Percentiles rank a stretch among this genome's conserved stretches.
Evolutionary conservation across 2,329 filamentous ascomycete genomes (phyloP).

Genomic region (Arthrobotrys entomopaga): DNA sequence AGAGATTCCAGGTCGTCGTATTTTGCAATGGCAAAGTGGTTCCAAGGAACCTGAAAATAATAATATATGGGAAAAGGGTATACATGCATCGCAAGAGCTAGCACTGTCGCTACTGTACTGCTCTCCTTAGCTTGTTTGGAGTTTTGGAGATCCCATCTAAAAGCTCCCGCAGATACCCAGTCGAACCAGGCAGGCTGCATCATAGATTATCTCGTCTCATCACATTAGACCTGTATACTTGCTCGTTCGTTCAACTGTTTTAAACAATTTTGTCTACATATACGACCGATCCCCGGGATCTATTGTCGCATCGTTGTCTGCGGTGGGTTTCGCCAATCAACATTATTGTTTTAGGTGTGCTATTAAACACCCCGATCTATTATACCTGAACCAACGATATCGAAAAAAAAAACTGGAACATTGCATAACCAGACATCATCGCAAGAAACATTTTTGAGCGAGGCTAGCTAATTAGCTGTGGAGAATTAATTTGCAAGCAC

Average conservation of each 20-base stretch:
- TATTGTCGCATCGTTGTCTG: background rate
- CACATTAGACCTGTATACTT: slow-evolving; percentile 24
- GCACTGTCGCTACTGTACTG: background rate
- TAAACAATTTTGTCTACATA: background rate
- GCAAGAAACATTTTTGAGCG: slow-evolving; percentile 1
- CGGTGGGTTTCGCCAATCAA: slow-evolving; percentile 20
- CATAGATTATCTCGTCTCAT: slow-evolving; percentile 28
- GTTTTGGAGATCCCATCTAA: slow-evolving; percentile 26
- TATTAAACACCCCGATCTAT: slow-evolving; percentile 30
- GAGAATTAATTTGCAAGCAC: slow-evolving; percentile 28
- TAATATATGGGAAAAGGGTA: slow-evolving; percentile 9
- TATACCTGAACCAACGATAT: slow-evolving; percentile 18
- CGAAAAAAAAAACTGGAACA: slow-evolving; percentile 34
- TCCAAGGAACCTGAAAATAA: background rate
- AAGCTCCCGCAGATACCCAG: slow-evolving; percentile 44
- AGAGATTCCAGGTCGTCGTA: slow-evolving; percentile 28
- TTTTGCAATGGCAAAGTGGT: slow-evolving; percentile 14
- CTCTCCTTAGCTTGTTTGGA: slow-evolving; percentile 1
- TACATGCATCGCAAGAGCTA: background rate
- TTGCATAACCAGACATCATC: slow-evolving; percentile 11
- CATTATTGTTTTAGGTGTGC: slow-evolving; percentile 13
- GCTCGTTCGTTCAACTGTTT: background rate
- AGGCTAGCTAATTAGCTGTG: no score
- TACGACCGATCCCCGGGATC: slow-evolving; percentile 8
- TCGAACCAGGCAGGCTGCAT: slow-evolving; percentile 23